Evolutionary conservation across 2,329 filamentous ascomycete species (phyloP), one percentile per base, ranked within the genome.

Genomic region (Xylariaceae sp.): DNA sequence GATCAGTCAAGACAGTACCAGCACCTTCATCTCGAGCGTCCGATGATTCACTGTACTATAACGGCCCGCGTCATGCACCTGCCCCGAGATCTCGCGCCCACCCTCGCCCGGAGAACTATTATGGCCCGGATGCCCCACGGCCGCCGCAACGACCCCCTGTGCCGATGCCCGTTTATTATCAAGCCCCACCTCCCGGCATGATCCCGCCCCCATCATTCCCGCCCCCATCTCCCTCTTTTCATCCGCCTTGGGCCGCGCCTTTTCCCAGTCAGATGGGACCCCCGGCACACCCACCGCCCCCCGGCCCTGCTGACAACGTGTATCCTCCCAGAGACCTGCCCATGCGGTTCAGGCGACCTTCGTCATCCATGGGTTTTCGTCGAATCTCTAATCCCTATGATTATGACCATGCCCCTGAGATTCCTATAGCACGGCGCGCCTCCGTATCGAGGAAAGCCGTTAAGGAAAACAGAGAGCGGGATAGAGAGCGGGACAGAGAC

Each of bases 391-490:
- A 76, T 56, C 70, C 72, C 1, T 74, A 77, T 9, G 76, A 77
- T 2, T 78, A 76, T 52, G 76, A 78, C 1, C 74, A 61, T 9
- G 73, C 77, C 3, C 69, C 74, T 34, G 68, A 73, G 2, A 69
- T 72, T 10, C 70, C 68, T 2, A 60, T 78, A 1, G 52, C 71
- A 4, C 74, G 79, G 30, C 77, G 78, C 18, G 64, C 75, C n/a
- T 82, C 80, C 0, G 68, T 73, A 39, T 72, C 72, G 10, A 76
- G 71, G 67, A 73, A 69, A 53, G 39, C 49, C 42, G 64, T 68
- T 63, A 78, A 75, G 57, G 68, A 73, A 6, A 74, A 78, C 0
- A 77, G 81, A 1, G 68, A 72, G 3, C 75, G 79, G 0, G 77
- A 82, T 30, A 30, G 23, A 1, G 79, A 81, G 55, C 74, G 76